phyloP scores from a whole-genome alignment of 1,284 basidiomycete species.

The Apiotrichum siamense region DNA sequence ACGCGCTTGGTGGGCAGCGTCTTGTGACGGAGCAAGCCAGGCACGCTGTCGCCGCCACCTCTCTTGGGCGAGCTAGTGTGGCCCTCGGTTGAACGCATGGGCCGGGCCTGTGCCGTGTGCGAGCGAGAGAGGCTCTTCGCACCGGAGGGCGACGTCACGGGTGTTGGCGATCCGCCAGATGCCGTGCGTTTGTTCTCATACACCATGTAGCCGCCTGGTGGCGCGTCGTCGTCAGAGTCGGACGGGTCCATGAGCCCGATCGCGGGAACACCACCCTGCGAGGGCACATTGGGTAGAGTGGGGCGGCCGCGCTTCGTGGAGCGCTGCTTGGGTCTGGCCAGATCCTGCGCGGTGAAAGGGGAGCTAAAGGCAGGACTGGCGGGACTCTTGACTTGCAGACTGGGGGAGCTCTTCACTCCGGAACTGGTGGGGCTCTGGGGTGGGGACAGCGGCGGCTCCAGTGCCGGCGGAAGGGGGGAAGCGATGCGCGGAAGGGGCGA shows the following conservation, averaged over 20 bases:
- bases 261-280: slow-evolving; percentile 1
- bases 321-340: slow-evolving; percentile 1
- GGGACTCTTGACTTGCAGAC: too few relatives aligned
- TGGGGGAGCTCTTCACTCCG: too few relatives aligned
- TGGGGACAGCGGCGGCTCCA: neutral
- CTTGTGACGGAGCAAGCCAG: slow-evolving; percentile 9
- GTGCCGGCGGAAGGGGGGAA: neutral
- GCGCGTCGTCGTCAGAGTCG: slow-evolving; percentile 47
- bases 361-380: too few relatives aligned
- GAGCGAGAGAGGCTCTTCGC: neutral
- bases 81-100: slow-evolving; percentile 4
- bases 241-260: slow-evolving; percentile 37
- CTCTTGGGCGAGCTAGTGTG: slow-evolving; percentile 11
- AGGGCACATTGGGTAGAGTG: slow-evolving; percentile 1
- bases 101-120: neutral
- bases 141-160: neutral
- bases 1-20: slow-evolving; percentile 18
- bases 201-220: slow-evolving; percentile 35
- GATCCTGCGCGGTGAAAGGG: slow-evolving; percentile 5
- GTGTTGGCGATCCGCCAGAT: neutral
- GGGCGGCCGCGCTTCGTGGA: slow-evolving; percentile 2
- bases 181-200: slow-evolving; percentile 10
- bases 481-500: slow-evolving; percentile 3
- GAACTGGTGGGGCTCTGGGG: neutral
- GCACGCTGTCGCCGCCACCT: slow-evolving; percentile 1